phyloP scores from a whole-genome alignment of 1,284 basidiomycete genomes.

The Abortiporus biennis region DNA sequence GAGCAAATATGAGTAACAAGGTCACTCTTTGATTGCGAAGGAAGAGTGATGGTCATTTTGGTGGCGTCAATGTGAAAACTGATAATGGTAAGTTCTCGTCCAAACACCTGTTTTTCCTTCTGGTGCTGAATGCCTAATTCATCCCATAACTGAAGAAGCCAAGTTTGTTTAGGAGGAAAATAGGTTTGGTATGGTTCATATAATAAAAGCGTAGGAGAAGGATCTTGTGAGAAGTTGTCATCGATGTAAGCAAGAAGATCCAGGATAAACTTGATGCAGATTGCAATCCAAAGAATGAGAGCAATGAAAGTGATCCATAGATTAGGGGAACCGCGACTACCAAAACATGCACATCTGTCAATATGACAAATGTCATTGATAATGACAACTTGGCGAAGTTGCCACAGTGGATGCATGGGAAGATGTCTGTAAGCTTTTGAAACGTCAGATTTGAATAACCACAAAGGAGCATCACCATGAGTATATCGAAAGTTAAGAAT shows the following conservation, averaged over 20 bases:
- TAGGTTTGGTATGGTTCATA: conserved; percentile 25
- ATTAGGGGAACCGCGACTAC: conserved; percentile 17
- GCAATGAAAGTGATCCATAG: conserved; percentile 28
- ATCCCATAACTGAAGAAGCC: conserved; percentile 33
- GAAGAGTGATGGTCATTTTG: conserved; percentile 24
- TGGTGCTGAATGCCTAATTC: conserved; percentile 32
- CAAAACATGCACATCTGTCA: conserved; percentile 29
- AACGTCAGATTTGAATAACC: conserved; percentile 34
- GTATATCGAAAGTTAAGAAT: conserved; percentile 13
- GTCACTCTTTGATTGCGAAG: conserved; percentile 4
- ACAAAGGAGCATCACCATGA: conserved; percentile 11
- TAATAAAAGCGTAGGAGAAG: conserved; percentile 5
- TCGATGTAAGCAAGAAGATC: conserved; percentile 32
- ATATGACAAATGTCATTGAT: conserved; percentile 13
- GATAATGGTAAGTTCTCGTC: conserved; percentile 26
- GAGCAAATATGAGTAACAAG: conserved; percentile 2
- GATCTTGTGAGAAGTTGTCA: conserved; percentile 22
- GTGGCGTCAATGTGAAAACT: conserved; percentile 29
- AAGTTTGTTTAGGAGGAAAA: conserved; percentile 26
- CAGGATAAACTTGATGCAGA: conserved; percentile 15
- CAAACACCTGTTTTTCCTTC: conserved; percentile 30
- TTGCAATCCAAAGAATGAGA: conserved; percentile 30
- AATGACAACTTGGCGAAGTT: conserved; percentile 33
- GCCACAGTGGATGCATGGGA: conserved; percentile 35
- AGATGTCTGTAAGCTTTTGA: conserved; percentile 28